A percentile compares a stretch with the other conserved stretches of the same genome.
These are phyloP conservation scores for Serendipita sp. DNA, from an alignment of 1,284 basidiomycete species.

Conservation along the genomic window DNA sequence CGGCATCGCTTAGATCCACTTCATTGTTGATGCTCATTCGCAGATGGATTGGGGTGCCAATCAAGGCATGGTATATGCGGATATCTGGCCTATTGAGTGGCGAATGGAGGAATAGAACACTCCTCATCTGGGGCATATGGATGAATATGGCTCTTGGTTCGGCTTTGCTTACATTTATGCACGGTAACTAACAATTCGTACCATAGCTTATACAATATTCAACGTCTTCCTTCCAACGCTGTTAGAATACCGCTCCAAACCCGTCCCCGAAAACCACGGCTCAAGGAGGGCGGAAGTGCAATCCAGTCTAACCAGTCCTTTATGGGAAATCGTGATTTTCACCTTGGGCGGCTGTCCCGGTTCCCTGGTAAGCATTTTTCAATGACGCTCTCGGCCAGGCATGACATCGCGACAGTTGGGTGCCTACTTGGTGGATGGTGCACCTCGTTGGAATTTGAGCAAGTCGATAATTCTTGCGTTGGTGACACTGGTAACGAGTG, in stretches of 20 bases:
- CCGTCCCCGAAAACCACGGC: slow-evolving; percentile 17
- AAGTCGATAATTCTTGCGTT: slow-evolving; percentile 53
- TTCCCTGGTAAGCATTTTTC: slow-evolving; percentile 45
- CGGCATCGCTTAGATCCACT: neutral
- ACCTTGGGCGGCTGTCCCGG: slow-evolving; percentile 79
- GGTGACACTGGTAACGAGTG: slow-evolving; percentile 68
- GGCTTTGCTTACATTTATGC: slow-evolving; percentile 18
- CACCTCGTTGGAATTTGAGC: slow-evolving; percentile 54
- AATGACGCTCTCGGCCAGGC: too few relatives aligned
- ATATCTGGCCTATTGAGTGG: slow-evolving; percentile 65
- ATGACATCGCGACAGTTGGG: slow-evolving; percentile 45
- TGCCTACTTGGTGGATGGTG: slow-evolving; percentile 75
- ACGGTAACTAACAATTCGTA: slow-evolving; percentile 5
- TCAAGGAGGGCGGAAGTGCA: slow-evolving; percentile 22
- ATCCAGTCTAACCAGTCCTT: slow-evolving; percentile 45
- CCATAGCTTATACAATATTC: slow-evolving; percentile 81
- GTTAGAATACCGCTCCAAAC: slow-evolving; percentile 41
- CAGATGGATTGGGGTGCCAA: slow-evolving; percentile 31
- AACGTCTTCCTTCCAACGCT: slow-evolving; percentile 92
- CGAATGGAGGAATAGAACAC: slow-evolving; percentile 70
- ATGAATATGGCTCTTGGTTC: slow-evolving; percentile 63
- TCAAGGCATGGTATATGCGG: slow-evolving; percentile 56
- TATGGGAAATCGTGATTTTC: slow-evolving; percentile 75
- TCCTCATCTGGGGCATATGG: slow-evolving; percentile 80
- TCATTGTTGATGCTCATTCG: slow-evolving; percentile 23